Conservation (phyloP, 2,329 filamentous ascomycete species). For the Zymoseptoria brevis region DNA sequence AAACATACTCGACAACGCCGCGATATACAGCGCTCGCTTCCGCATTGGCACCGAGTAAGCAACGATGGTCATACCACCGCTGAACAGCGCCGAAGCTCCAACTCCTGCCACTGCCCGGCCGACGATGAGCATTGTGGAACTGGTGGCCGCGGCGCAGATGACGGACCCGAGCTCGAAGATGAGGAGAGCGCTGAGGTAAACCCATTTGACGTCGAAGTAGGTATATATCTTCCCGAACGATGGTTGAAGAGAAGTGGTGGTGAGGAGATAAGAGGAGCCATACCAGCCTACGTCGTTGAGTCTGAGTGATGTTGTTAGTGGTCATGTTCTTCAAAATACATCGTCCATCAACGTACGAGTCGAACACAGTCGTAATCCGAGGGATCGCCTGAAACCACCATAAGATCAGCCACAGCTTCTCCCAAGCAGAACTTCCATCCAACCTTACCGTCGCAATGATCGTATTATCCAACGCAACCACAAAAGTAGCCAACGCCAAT, state of each 20-base stretch:
- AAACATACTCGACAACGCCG: constrained; percentile 31
- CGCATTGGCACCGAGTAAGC: constrained; percentile 36
- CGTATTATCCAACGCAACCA: constrained; percentile 31
- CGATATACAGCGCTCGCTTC: constrained; percentile 38
- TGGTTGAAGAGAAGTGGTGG: constrained; percentile 35
- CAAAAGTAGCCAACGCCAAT: constrained; percentile 14
- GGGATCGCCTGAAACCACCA: constrained; percentile 21
- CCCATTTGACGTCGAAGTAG: constrained; percentile 47
- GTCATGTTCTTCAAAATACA: not conserved
- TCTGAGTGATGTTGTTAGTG: not conserved
- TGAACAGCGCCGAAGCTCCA: constrained; percentile 46
- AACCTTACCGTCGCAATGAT: constrained; percentile 28
- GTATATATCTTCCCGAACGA: constrained; percentile 52
- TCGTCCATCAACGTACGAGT: constrained; percentile 23
- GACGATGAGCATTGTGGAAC: constrained; percentile 46
- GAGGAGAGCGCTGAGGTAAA: constrained; percentile 43
- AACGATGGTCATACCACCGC: constrained; percentile 47
- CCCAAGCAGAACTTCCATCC: not conserved
- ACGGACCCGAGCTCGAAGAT: constrained; percentile 45
- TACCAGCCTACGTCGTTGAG: constrained; percentile 44
- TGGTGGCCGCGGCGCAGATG: constrained; percentile 45
- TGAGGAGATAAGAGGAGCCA: constrained; percentile 37
- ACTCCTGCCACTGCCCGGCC: constrained; percentile 49
- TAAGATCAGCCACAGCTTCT: not conserved
- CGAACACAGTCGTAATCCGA: constrained; percentile 42